Evolutionary conservation across 176 grass and related monocot species (phyloP).

Genomic region (Oryza australiensis): DNA sequence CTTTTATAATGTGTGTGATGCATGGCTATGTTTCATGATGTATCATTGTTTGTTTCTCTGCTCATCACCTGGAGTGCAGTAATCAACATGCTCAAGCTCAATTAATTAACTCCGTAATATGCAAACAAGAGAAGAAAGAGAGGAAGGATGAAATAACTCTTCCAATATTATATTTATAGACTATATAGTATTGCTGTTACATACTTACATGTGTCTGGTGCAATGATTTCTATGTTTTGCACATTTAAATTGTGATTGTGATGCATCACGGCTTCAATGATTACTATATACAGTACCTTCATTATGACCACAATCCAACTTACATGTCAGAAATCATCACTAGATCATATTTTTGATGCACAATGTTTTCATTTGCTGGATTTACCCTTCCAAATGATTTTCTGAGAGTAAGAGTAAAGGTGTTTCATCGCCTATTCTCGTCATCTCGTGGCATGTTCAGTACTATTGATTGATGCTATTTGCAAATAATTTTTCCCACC

Average conservation of each 20-base stretch:
- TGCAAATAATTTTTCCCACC: background rate
- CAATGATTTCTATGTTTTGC: background rate
- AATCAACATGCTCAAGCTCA: background rate
- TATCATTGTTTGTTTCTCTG: background rate
- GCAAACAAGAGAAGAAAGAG: background rate
- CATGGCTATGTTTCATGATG: background rate
- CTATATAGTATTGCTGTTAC: background rate
- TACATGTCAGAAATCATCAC: background rate
- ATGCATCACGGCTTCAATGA: background rate
- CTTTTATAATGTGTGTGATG: background rate
- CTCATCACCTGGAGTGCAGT: background rate
- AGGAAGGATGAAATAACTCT: background rate
- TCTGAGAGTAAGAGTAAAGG: background rate
- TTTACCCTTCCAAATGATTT: background rate
- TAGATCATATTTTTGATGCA: background rate
- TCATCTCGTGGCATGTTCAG: background rate
- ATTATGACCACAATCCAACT: background rate
- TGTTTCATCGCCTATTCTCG: background rate
- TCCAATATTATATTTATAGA: background rate
- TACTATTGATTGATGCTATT: background rate
- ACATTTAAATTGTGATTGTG: background rate
- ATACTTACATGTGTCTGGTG: background rate
- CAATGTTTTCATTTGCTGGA: background rate
- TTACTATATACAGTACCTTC: background rate
- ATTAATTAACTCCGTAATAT: background rate